Evolutionary conservation across 2,329 filamentous ascomycete genomes (phyloP).

Genomic region (Didymella arachidicola): DNA sequence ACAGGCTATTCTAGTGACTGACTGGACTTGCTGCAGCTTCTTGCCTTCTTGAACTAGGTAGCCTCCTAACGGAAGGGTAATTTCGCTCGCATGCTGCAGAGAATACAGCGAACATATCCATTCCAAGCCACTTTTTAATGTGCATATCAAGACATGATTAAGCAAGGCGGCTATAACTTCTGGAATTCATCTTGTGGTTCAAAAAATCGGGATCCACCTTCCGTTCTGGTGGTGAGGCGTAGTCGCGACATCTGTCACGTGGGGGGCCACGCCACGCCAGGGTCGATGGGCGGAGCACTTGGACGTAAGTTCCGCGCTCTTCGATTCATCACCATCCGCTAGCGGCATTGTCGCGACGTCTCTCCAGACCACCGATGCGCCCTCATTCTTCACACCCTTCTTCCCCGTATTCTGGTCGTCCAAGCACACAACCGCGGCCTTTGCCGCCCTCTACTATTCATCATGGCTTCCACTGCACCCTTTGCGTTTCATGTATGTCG

Average conservation of each 20-base stretch:
- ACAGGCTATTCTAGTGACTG: background rate
- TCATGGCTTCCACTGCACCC: slow-evolving; percentile 62
- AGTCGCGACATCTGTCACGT: slow-evolving; percentile 28
- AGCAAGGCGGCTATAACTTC: background rate
- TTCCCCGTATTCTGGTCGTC: slow-evolving; percentile 28
- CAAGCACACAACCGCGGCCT: slow-evolving; percentile 35
- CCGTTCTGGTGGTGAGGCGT: slow-evolving; percentile 9
- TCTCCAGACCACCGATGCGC: slow-evolving; percentile 27
- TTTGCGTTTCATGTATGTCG: slow-evolving; percentile 57
- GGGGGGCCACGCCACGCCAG: slow-evolving; percentile 16
- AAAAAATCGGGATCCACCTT: background rate
- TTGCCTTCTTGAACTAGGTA: background rate
- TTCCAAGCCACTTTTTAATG: background rate
- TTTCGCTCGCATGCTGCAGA: background rate
- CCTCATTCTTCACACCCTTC: slow-evolving; percentile 24
- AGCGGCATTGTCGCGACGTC: slow-evolving; percentile 33
- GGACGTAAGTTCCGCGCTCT: slow-evolving; percentile 31
- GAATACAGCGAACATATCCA: background rate
- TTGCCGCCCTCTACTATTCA: slow-evolving; percentile 41
- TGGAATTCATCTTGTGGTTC: background rate
- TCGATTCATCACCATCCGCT: slow-evolving; percentile 31
- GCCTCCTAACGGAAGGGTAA: background rate
- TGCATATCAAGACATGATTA: background rate
- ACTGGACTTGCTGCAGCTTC: background rate
- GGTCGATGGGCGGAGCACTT: slow-evolving; percentile 30